Evolutionary conservation across 1,284 basidiomycete species (phyloP).

Genomic region (Naganishia albida): DNA sequence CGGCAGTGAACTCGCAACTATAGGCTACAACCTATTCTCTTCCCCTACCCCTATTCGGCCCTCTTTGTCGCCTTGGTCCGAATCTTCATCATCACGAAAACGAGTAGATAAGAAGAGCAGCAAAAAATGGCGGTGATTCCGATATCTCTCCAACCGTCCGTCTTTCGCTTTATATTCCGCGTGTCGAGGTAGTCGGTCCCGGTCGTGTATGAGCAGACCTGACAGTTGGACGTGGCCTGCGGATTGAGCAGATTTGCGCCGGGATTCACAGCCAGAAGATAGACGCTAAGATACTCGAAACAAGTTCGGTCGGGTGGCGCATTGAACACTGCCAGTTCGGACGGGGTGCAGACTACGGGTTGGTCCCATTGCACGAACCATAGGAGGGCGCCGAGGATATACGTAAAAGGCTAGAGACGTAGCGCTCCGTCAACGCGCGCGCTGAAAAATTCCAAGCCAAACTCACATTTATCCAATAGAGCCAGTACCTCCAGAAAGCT

Average conservation of each 20-base stretch:
- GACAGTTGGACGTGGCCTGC: constrained; percentile 41
- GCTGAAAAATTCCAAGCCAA: background rate
- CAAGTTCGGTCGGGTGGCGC: constrained; percentile 50
- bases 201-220: constrained; percentile 44
- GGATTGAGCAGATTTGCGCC: constrained; percentile 20
- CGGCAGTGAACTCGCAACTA: too few relatives aligned
- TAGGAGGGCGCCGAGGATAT: constrained; percentile 14
- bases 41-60: constrained; percentile 9
- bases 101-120: constrained; percentile 18
- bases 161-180: constrained; percentile 38
- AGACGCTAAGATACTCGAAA: constrained; percentile 23
- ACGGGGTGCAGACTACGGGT: constrained; percentile 41
- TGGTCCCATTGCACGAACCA: constrained; percentile 40
- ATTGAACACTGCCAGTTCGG: constrained; percentile 47
- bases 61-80: constrained; percentile 29
- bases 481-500: constrained; percentile 39
- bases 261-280: constrained; percentile 13
- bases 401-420: constrained; percentile 1
- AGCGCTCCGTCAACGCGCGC: background rate
- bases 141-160: constrained; percentile 18
- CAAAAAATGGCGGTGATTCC: constrained; percentile 17
- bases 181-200: constrained; percentile 45
- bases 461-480: constrained; percentile 30
- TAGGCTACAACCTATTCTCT: background rate
- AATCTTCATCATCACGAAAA: constrained; percentile 33